Conservation (phyloP, 78 protist species). For the Abeoforma whisleri region DNA sequence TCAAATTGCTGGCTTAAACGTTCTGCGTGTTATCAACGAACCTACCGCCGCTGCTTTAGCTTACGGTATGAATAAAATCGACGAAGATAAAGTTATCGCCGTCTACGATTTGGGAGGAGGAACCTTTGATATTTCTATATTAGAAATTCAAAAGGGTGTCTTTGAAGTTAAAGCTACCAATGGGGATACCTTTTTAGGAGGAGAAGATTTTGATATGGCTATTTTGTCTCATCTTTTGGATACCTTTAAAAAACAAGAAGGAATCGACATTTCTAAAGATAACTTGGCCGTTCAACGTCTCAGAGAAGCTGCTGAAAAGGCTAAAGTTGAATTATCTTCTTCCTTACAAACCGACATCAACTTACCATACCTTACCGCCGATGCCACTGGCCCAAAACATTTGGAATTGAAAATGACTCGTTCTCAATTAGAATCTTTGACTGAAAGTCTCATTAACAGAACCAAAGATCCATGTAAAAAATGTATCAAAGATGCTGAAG, state of each 20-base stretch:
- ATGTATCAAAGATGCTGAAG: conserved; percentile 88
- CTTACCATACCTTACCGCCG: conserved; percentile 96
- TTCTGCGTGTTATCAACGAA: conserved; percentile 96
- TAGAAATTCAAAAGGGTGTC: conserved; percentile 89
- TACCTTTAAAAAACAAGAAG: conserved; percentile 74
- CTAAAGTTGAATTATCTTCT: conserved; percentile 91
- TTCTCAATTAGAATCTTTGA: conserved; percentile 74
- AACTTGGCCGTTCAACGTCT: conserved; percentile 87
- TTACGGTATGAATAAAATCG: conserved; percentile 65
- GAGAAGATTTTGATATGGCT: conserved; percentile 95
- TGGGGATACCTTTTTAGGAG: conserved; percentile 99
- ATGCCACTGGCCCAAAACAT: conserved; percentile 92
- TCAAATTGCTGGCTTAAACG: conserved; percentile 89
- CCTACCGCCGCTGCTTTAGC: conserved; percentile 97
- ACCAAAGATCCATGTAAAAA: conserved; percentile 78
- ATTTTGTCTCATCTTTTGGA: conserved; percentile 58
- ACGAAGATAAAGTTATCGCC: conserved; percentile 58
- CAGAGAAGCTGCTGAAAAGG: conserved; percentile 95
- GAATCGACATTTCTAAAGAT: conserved; percentile 42
- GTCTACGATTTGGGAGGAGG: conserved; percentile 99
- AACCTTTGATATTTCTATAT: conserved; percentile 97
- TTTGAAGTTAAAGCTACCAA: conserved; percentile 91
- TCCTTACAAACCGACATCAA: conserved; percentile 77
- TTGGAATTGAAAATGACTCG: conserved; percentile 72
- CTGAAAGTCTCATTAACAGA: conserved; percentile 63